Evolutionary conservation across 495 filamentous ascomycete genomes (phyloP), one percentile per base, ranked within the genome.

Genomic region (Aspergillus avenaceus): DNA sequence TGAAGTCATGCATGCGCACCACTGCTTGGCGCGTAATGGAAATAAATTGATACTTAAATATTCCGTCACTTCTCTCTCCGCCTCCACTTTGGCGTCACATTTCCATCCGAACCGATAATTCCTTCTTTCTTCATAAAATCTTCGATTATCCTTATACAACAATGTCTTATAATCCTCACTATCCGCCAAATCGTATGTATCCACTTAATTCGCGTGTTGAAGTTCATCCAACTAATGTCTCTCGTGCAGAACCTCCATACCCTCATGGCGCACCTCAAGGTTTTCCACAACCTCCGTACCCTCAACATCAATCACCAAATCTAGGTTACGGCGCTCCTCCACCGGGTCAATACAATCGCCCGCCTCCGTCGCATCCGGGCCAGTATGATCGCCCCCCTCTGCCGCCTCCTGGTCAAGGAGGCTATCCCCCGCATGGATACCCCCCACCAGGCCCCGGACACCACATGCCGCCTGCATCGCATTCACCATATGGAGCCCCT

Each of bases 181-280:
- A 62, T 18, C 62, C 61, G 2, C 60, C 61, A 11, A 66, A 65
- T 36, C 65, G 65, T 68, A 56, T 55, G 62, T 16, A 38, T 16
- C 50, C 22, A 23, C n/a, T n/a, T 14, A 42, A 18, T 26, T 11
- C 2, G 18, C 26, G 32, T 25, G 40, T 24, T 41, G 32, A 34
- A 40, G 24, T 28, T 29, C 1, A 41, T 19, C 55, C 57, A 27
- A 59, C 43, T 5, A n/a, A 41, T 28, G 18, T 28, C 36, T 41
- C 24, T 25, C 11, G 5, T 13, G 43, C 13, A 69, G 63, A 66
- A 45, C 59, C 60, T 40, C 65, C 57, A 3, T 62, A 67, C 29
- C 67, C 71, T 47, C 62, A 64, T 27, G 71, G 67, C 21, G 57
- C 61, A 41, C 66, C 64, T 32, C 62, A 69, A 36, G 66, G 67